Base-by-base conservation (phyloP, 441 rosid species). In the Iberis amara region DNA sequence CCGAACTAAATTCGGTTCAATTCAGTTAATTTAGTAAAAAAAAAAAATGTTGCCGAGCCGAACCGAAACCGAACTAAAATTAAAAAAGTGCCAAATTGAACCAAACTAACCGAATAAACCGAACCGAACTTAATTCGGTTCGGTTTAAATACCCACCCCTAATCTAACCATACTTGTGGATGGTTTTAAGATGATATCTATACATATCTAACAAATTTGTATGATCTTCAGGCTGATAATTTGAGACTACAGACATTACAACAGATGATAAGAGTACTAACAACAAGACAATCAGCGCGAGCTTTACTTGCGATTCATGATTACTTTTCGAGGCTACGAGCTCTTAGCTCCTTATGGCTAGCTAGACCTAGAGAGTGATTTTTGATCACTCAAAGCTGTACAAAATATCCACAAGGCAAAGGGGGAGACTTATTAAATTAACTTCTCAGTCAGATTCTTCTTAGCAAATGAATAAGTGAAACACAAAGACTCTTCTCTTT, bases 321-420 rank as follows among this genome's bases (percentile, higher is more conserved):
- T 60, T 89, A 86, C 68, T 89, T 81, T 66, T 80, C 82, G 11
- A 68, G 96, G 50, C 72, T 89, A 38, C 86, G 94, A 1, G 95
- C 97, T 55, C 94, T 89, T 56, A 89, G 97, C 71, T 82, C 96
- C 39, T 84, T 89, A 13, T 89, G 97, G 97, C 85, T 86, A n/a
- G 95, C 95, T 11, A 79, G 95, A 39, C 95, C 97, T 3, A 68
- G 77, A 59, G 95, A 89, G 55, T 89, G 71, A 79, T 31, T 6
- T 47, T 23, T 23, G 56, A 24, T 55, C 27, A 52, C 47, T 26
- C 30, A 8, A 31, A 31, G 10, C 56, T 63, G 68, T 63, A 64
- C 68, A 64, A 48, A 56, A 55, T 4, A 28, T 15, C 49, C 43
- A 39, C 46, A 54, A 46, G 61, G 55, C 55, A 62, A 47, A 62